Evolutionary conservation across 108 stramenopile species (phyloP), one percentile per base, ranked within the genome.

Genomic region (Nitzschia sp.): DNA sequence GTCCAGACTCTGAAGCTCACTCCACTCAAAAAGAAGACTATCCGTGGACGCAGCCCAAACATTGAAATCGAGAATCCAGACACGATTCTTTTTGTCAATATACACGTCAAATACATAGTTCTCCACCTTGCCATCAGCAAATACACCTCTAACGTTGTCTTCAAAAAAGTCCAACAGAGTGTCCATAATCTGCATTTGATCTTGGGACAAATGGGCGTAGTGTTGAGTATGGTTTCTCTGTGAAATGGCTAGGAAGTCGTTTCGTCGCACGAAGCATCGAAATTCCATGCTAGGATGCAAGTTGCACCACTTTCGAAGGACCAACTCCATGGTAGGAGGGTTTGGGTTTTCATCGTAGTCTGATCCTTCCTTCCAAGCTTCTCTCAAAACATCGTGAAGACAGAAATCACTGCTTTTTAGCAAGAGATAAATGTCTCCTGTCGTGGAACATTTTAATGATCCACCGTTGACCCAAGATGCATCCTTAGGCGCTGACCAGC

Each of bases 391-490:
- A 80, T 97, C 95, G 63, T 92, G 90, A 6, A 65, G 61, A 10
- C 92, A 71, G 76, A 96, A 96, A 25, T 96, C 94, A 65, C 92
- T 94, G 58, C 85, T 86, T 78, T 98, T 98, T 40, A 98, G 76
- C 42, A 97, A 69, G 59, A 94, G 73, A 70, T 95, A 94, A 9
- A 98, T 89, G 78, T 98, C 95, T 9, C 94, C 94, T 3, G 85
- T 75, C 10, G 88, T 91, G 21, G 56, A 50, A 70, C 96, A 97
- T 74, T 90, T 85, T 24, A 97, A 59, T 0, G 90, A 81, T 1
- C 95, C 94, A 20, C 85, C 86, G 68, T 96, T 96, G 19, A 98
- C 88, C 98, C 98, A 98, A 11, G 82, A 70, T 1, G 95, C 95
- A 77, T 98, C 98, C 64, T 86, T 79, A 10, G 95, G 94, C 7